Evolutionary conservation across 169 alveolate genomes (phyloP), one percentile per base, ranked within the genome.

Genomic region (Plasmodium blacklocki): DNA sequence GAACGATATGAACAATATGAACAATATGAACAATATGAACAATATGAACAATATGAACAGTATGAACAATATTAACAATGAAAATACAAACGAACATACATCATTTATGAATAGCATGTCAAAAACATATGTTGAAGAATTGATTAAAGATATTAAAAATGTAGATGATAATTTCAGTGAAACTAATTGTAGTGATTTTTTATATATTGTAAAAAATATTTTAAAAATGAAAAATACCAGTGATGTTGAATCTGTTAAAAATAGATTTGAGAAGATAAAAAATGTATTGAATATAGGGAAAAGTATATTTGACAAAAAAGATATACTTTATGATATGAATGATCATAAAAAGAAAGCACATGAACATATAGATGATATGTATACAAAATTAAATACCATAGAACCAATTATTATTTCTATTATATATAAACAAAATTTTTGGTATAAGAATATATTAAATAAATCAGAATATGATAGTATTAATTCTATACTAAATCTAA

Each of bases 381-480:
- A 49, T n/a, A 56, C 43, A 56, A 83, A 83, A 83, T n/a, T 83
- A 63, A 54, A 67, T 12, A 32, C 2, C n/a, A 83, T 83, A 2
- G 91, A 72, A 68, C 85, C 91, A 7, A 19, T 39, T 15, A 83
- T 68, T n/a, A 62, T 59, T 8, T 12, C 91, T 4, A 56, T 83
- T 21, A 32, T 83, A 15, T 83, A 68, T 68, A 83, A 67, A 56
- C 91, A 83, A 67, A 83, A 68, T 23, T 60, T 83, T 8, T 83
- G 91, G 91, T 83, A 67, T 18, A 60, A 83, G 39, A 58, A 70
- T 45, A 83, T 83, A 68, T n/a, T 83, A 52, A 83, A 83, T 73
- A 83, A 83, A 32, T 83, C 91, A 4, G 91, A 83, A 62, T 83
- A 83, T 63, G 91, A 83, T 21, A 83, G 91, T 56, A n/a, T 83